Evolutionary conservation across 2,329 filamentous ascomycete genomes (phyloP), one percentile per base, ranked within the genome.

Genomic region (Pyricularia pennisetigena): DNA sequence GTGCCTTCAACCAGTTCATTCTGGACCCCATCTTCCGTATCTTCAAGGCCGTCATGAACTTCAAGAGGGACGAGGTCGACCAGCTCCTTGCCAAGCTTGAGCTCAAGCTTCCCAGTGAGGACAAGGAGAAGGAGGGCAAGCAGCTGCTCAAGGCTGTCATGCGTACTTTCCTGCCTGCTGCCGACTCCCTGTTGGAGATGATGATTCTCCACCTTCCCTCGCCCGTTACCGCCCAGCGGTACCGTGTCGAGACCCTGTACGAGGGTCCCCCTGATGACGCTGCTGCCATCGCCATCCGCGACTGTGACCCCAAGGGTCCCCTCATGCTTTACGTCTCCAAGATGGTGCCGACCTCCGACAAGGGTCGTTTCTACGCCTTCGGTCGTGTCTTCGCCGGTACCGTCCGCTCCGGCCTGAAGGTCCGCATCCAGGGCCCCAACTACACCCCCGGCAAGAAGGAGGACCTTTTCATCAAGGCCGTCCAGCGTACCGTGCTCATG

Each of bases 291-390:
- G 93, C 90, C 88, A 97, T 99, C 88, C 94, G 94, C 77, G 93
- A 98, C 88, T 98, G 95, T 82, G 93, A 99, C 82, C 87, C 94
- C 83, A 97, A 97, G 87, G 95, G 88, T 81, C 92, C 94, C 78
- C 95, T 99, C 83, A 99, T 99, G 95, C 88, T 98, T 75, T 99
- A 99, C 91, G 94, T 99, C 82, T 99, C 95, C 82, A 99, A 99
- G 93, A 99, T 99, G 95, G 95, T 99, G 79, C 95, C 95, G 78
- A 99, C 95, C 76, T 96, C 93, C 77, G 95, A 99, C 80, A 98
- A 97, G 91, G 95, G 95, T 83, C 94, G 95, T 85, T 99, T 99
- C 93, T 99, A 97, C 86, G 95, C 95, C 82, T 99, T 99, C 86
- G 95, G 95, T 85, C 95, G 95, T 97, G 95, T 99, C 85, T 99